phyloP scores from a whole-genome alignment of 345 rosid species.

The Eutrema yunnanense region DNA sequence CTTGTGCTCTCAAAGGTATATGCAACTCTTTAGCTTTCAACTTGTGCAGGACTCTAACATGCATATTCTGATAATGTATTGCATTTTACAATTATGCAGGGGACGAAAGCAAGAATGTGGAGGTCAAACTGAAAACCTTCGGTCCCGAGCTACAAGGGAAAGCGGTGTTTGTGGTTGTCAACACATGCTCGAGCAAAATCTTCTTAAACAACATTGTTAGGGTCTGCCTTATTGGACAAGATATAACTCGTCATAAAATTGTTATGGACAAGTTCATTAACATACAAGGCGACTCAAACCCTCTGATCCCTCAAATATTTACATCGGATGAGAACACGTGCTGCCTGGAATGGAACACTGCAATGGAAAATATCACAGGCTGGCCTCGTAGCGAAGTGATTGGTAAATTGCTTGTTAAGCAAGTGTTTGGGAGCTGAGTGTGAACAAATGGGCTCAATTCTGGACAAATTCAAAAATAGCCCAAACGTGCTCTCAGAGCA shows the following conservation, averaged over 20 bases:
- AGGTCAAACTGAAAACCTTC: conserved; percentile 77
- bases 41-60: background rate
- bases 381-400: conserved; percentile 57
- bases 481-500: too few species aligned
- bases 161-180: conserved; percentile 77
- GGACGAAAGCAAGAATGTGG: conserved; percentile 80
- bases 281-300: conserved; percentile 87
- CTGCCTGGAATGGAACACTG: conserved; percentile 92
- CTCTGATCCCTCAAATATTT: conserved; percentile 90
- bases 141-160: conserved; percentile 45
- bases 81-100: conserved; percentile 42
- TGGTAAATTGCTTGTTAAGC: conserved; percentile 83
- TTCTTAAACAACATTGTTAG: conserved; percentile 73
- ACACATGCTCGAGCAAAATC: conserved; percentile 92
- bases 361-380: conserved; percentile 91
- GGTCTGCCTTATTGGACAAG: conserved; percentile 89
- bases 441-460: too few species aligned
- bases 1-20: conserved; percentile 69
- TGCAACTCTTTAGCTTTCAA: conserved; percentile 11
- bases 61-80: background rate
- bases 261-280: conserved; percentile 89
- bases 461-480: too few species aligned
- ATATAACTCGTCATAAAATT: conserved; percentile 76
- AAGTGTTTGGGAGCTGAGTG: conserved; percentile 65
- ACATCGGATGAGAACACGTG: conserved; percentile 83